A percentile compares a stretch with the other conserved stretches of the same genome.
Conservation (phyloP, 495 filamentous ascomycete species). For the Xylaria flabelliformis region DNA sequence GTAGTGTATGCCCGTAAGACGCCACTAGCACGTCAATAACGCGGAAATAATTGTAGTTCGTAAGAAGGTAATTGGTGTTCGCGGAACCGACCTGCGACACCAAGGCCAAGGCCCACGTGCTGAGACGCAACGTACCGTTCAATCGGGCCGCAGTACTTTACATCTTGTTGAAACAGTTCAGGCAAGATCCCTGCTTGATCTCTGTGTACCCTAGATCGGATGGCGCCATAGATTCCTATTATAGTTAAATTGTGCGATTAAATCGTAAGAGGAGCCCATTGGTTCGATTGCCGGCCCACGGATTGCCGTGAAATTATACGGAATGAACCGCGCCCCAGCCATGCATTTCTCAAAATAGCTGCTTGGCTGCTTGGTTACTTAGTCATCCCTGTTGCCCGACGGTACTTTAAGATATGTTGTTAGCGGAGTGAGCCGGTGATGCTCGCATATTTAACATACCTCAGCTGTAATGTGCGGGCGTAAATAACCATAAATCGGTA, state of each 20-base stretch:
- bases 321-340: not conserved
- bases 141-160: not conserved
- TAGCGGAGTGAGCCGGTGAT: not conserved
- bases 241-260: not conserved
- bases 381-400: not conserved
- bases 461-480: not conserved
- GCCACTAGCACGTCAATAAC: too few relatives aligned
- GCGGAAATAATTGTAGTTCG: too few relatives aligned
- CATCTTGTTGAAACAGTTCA: not conserved
- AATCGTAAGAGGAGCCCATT: not conserved
- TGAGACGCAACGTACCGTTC: not conserved
- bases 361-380: too few relatives aligned
- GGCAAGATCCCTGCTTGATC: not conserved
- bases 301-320: not conserved
- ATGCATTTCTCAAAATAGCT: constrained; percentile 8
- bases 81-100: not conserved
- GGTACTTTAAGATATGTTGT: not conserved
- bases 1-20: too few relatives aligned
- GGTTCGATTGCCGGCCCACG: not conserved
- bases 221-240: not conserved
- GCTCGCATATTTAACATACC: not conserved
- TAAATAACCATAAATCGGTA: not conserved
- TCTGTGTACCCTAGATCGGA: not conserved
- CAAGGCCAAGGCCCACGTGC: not conserved
- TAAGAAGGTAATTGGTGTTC: too few relatives aligned